phyloP scores from a whole-genome alignment of 1,139 yeast species.

The Saccharomyces hybrid region DNA sequence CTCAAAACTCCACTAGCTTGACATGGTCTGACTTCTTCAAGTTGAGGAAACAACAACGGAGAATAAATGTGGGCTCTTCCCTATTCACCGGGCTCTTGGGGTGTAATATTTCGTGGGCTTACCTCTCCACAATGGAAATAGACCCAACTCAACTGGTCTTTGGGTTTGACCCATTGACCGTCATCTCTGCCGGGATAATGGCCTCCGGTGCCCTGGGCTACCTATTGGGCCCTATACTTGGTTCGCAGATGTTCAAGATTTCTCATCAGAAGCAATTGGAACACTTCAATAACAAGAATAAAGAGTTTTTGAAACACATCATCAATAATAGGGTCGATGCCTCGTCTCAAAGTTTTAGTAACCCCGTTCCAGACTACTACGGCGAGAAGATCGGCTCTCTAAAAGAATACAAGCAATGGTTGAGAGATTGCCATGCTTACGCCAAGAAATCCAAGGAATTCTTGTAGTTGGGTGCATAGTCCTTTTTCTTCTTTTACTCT shows the following conservation, averaged over 20 bases:
- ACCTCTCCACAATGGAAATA: slow-evolving; percentile 70
- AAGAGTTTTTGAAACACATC: slow-evolving; percentile 64
- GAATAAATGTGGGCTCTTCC: slow-evolving; percentile 62
- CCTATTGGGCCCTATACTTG: slow-evolving; percentile 76
- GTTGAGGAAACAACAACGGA: slow-evolving; percentile 67
- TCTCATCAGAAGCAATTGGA: slow-evolving; percentile 42
- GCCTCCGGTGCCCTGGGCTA: slow-evolving; percentile 74
- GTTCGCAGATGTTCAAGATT: slow-evolving; percentile 58
- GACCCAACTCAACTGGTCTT: slow-evolving; percentile 75
- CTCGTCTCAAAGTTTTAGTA: slow-evolving; percentile 80
- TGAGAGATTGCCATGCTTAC: slow-evolving; percentile 89
- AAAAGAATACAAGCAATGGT: slow-evolving; percentile 87
- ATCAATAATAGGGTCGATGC: slow-evolving; percentile 84
- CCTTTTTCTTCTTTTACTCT: neutral
- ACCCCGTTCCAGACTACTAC: slow-evolving; percentile 96
- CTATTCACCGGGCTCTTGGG: slow-evolving; percentile 61
- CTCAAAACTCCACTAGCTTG: slow-evolving; percentile 5
- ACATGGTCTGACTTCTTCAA: slow-evolving; percentile 74
- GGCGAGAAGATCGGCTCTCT: slow-evolving; percentile 91
- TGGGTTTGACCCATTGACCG: slow-evolving; percentile 83
- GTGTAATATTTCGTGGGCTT: slow-evolving; percentile 62
- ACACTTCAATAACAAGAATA: slow-evolving; percentile 54
- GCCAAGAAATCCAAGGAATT: slow-evolving; percentile 79
- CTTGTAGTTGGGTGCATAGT: slow-evolving; percentile 36
- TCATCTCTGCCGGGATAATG: slow-evolving; percentile 58